Base-by-base conservation (phyloP, 441 rosid species). In the Gossypium gossypioides region DNA sequence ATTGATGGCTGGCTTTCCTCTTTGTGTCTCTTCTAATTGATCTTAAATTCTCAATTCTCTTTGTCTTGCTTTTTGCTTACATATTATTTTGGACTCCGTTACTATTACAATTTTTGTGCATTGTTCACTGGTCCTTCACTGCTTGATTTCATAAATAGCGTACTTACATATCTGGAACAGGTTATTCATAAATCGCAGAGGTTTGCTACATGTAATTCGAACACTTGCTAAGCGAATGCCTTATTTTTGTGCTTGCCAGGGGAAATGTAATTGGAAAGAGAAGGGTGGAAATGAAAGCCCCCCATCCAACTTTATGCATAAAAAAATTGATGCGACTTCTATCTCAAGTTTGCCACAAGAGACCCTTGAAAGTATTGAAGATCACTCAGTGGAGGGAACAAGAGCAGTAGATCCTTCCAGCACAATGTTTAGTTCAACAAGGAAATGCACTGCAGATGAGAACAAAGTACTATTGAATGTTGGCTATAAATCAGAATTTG, bases 181-280 rank as follows among this genome's bases (percentile, higher is more conserved):
- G 12, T 6, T 29, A 29, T 65, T 44, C 2, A 65, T 65, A 65
- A 6, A 22, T 65, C n/a, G 55, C 21, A 22, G 12, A 44, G 19
- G 29, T 44, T 65, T 21, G 6, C 32, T 44, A 42, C 18, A 4
- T 48, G n/a, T 37, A 15, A 24, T n/a, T 65, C 8, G 16, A 7
- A 48, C 40, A 48, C 56, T 25, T 67, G 42, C 58, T 62, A 55
- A 72, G 68, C 29, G 16, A 64, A n/a, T 80, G 21, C 60, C 74
- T 74, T 46, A n/a, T 46, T 62, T 34, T 73, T 84, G 73, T 75
- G 76, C 72, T 79, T 75, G 72, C 70, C 84, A 86, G 92, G 84
- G 74, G 50, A 40, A 77, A 52, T 59, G 54, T 48, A 73, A 72
- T 79, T 50, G 67, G 55, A 75, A 81, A 76, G 76, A 73, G 66